A percentile compares a stretch with the other conserved stretches of the same genome.
These are phyloP conservation scores for Alloteropsis semialata DNA, from an alignment of 176 grass and related monocot genomes.

Conservation along the genomic window DNA sequence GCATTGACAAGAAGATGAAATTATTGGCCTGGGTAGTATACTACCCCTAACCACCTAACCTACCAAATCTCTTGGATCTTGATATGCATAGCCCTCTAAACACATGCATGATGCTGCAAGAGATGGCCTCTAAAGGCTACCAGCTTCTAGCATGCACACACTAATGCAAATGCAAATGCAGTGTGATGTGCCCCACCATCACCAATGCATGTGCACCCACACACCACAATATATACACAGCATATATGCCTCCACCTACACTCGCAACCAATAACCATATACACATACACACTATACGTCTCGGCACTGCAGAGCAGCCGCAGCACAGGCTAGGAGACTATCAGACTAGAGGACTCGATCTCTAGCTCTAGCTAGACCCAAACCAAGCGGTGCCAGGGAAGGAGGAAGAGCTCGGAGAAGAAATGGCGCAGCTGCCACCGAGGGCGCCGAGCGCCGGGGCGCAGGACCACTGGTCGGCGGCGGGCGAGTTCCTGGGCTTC, in stretches of 20 bases:
- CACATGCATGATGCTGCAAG: slow-evolving; percentile 42
- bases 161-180: background rate
- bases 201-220: slow-evolving; percentile 39
- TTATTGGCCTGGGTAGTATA: slow-evolving; percentile 2
- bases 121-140: slow-evolving; percentile 16
- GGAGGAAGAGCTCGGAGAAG: no score
- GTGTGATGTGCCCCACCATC: slow-evolving; percentile 2
- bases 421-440: slow-evolving; percentile 80
- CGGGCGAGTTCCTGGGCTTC: slow-evolving; percentile 79
- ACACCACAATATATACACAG: background rate
- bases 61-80: slow-evolving; percentile 40
- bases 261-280: slow-evolving; percentile 5
- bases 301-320: background rate
- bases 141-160: slow-evolving; percentile 10
- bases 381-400: background rate
- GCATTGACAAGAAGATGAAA: background rate
- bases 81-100: slow-evolving; percentile 25
- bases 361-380: background rate
- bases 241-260: slow-evolving; percentile 25
- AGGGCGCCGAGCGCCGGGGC: slow-evolving; percentile 50
- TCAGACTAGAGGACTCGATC: no score
- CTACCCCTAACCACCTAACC: slow-evolving; percentile 13
- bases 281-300: background rate
- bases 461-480: slow-evolving; percentile 35
- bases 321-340: background rate